These are phyloP conservation scores for Venturia effusa DNA, from an alignment of 2,329 filamentous ascomycete genomes.

Conservation along the genomic window DNA sequence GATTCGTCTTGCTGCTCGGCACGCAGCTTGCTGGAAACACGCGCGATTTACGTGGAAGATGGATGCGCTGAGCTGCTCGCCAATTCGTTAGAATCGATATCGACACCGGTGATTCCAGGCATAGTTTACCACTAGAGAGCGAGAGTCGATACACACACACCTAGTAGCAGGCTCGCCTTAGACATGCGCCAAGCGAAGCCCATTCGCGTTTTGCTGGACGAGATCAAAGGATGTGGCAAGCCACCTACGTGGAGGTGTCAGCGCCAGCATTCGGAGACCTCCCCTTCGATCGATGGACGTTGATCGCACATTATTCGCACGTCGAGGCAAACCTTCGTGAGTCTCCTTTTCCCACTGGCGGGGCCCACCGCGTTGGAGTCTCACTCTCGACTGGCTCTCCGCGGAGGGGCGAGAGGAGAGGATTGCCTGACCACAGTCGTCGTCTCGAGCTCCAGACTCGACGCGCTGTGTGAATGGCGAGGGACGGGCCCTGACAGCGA, in stretches of 20 bases:
- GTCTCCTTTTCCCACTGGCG: background rate
- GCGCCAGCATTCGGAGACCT: background rate
- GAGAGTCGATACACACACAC: background rate
- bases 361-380: background rate
- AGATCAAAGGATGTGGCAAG: background rate
- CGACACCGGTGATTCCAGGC: background rate
- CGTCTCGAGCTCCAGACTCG: background rate
- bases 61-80: background rate
- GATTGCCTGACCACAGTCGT: background rate
- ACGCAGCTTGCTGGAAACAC: background rate
- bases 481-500: background rate
- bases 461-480: background rate
- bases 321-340: background rate
- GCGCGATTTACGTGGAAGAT: background rate
- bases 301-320: background rate
- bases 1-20: conserved; percentile 1
- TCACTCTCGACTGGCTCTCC: background rate
- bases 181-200: background rate
- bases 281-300: background rate
- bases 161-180: background rate
- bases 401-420: background rate
- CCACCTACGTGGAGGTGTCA: background rate
- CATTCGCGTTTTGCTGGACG: background rate
- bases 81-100: background rate
- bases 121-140: background rate